Base-by-base conservation (phyloP, 441 rosid species). In the Kokia cookei region DNA sequence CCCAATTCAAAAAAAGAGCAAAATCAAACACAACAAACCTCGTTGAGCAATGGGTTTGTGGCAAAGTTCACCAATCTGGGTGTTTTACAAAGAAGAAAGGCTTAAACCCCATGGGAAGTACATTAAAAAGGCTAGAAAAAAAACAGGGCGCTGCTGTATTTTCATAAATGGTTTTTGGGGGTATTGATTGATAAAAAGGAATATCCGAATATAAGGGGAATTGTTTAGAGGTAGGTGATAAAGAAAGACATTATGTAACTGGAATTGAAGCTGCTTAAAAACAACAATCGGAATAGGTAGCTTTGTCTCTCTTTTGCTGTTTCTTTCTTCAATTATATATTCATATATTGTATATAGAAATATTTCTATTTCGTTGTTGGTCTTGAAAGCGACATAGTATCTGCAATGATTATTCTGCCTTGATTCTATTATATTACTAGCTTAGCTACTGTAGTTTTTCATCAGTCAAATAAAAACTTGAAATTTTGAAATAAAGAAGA, bases 211-310 rank as follows among this genome's bases (percentile, higher is more conserved):
- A 5, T 32, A 4, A 32, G 66, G 77, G 83, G 86, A 79, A 85
- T 78, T 84, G 75, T 84, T 89, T 5, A 78, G 84, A 27, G 82
- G 84, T 85, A 77, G 93, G 89, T 86, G 50, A 80, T 70, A 82
- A 76, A 80, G 80, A 81, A 74, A 64, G 82, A 76, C 76, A 77
- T 75, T 82, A 55, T 64, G 32, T 66, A 45, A 14, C 79, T 76
- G 84, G 65, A 62, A 35, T 37, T 61, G 79, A 82, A 78, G 81
- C 82, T 76, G 71, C 71, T 75, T 45, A 17, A 63, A 68, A 51
- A 74, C 53, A 71, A 65, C 59, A 74, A 70, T 40, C 74, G 51
- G 77, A 81, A 69, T 8, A 9, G 76, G 73, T 58, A 68, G 76
- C 83, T 74, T 29, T 72, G 5, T 32, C 37, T 32, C 37, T 32